A percentile compares a stretch with the other conserved stretches of the same genome.
Conservation (phyloP, 257 asterid species). For the Gentiana straminea region DNA sequence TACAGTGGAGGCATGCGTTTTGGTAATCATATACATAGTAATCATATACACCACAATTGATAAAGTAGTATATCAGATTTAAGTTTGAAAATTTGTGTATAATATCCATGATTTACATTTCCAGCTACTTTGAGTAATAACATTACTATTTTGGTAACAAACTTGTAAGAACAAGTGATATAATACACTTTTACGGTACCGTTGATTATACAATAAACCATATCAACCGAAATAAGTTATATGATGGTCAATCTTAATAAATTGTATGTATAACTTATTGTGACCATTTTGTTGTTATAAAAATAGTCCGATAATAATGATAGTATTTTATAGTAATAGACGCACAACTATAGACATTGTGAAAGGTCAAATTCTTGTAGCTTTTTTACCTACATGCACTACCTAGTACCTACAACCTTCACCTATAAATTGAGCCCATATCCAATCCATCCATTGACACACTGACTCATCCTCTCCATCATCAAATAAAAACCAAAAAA, state of each 20-base stretch:
- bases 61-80: neutral
- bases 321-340: slow-evolving; percentile 1
- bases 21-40: slow-evolving; percentile 2
- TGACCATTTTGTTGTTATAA: too few species aligned
- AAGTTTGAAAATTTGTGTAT: neutral
- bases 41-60: slow-evolving; percentile 12
- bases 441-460: slow-evolving; percentile 8
- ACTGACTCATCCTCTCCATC: slow-evolving; percentile 3
- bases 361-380: slow-evolving; percentile 1
- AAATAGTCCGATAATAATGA: neutral
- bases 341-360: slow-evolving; percentile 1
- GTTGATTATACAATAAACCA: too few species aligned
- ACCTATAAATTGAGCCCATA: slow-evolving; percentile 14
- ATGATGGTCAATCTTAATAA: too few species aligned
- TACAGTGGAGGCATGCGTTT: too few species aligned
- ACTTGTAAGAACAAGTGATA: neutral
- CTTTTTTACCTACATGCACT: slow-evolving; percentile 2
- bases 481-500: neutral
- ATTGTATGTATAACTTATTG: too few species aligned
- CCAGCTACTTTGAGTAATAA: neutral
- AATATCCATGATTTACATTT: neutral
- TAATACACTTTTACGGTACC: neutral
- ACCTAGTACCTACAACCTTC: neutral
- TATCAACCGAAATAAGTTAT: too few species aligned
- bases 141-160: neutral